Evolutionary conservation across 2,329 filamentous ascomycete species (phyloP), one percentile per base, ranked within the genome.

Genomic region (Trichoderma atrobrunneum): DNA sequence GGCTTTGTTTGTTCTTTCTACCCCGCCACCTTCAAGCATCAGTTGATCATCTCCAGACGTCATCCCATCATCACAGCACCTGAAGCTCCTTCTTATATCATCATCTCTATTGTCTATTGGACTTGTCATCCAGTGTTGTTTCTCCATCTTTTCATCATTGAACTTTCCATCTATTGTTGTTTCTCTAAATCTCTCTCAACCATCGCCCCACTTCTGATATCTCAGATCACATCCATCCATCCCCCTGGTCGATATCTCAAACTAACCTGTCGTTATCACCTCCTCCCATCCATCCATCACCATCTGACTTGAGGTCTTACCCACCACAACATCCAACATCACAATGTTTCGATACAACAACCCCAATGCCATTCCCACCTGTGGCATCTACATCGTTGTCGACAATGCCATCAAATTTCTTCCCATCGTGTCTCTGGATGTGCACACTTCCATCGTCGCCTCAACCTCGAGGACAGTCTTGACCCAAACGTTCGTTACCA

Each of bases 401-500:
- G 30, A 80, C 28, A 51, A 73, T n/a, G 39, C 73, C 0, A 10
- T 67, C 7, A 76, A 77, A 34, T 89, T 88, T 73, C 84, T 93
- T 4, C 90, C 90, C 0, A 88, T 89, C 72, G 81, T 91, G 43
- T 80, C 86, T 10, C 81, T 90, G 67, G 81, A 86, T 66, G 87
- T 86, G 11, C 87, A 91, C 74, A 87, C 88, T n/a, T 88, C 83
- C 8, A 89, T 93, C 62, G 81, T 89, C 7, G 85, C 88, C 3
- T 87, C 86, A 1, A 86, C 82, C 18, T 85, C 84, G 1, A 80
- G 84, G 32, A 87, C 85, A 11, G 80, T 80, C 1, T 80, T 87
- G 56, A 85, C 80, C 0, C 85, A 93, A 78, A 89, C 83, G 0
- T 94, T 92, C 75, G 79, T 75, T 93, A 93, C 74, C 85, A 62